A percentile compares a stretch with the other conserved stretches of the same genome.
phyloP scores from a whole-genome alignment of 1,284 basidiomycete species.

The Trametes versicolor region DNA sequence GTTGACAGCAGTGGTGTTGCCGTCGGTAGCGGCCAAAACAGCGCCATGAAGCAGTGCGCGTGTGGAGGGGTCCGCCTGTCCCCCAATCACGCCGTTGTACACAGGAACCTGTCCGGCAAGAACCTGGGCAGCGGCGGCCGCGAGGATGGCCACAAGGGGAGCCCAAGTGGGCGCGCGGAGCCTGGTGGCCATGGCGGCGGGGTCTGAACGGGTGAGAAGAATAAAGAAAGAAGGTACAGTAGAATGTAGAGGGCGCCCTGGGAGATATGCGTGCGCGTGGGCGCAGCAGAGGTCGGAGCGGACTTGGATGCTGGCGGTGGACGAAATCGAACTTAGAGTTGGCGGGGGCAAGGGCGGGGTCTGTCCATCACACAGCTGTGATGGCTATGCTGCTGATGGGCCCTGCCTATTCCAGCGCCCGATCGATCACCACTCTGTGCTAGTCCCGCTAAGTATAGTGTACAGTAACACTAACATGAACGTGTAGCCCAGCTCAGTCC shows the following conservation, averaged over 20 bases:
- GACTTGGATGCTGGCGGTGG: neutral
- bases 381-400: constrained; percentile 30
- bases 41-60: constrained; percentile 17
- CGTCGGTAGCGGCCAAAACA: constrained; percentile 27
- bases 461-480: neutral
- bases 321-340: constrained; percentile 23
- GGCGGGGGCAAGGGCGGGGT: neutral
- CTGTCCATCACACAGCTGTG: constrained; percentile 19
- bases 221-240: constrained; percentile 6
- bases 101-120: constrained; percentile 52
- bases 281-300: constrained; percentile 1
- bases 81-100: constrained; percentile 57
- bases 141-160: constrained; percentile 20
- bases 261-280: neutral
- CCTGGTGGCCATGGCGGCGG: constrained; percentile 15
- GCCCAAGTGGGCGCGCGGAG: constrained; percentile 4
- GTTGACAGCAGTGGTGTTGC: constrained; percentile 8
- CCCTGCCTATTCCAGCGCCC: constrained; percentile 15
- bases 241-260: constrained; percentile 4
- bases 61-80: constrained; percentile 40
- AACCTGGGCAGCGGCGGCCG: constrained; percentile 26
- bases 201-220: constrained; percentile 1
- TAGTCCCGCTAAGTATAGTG: neutral
- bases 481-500: neutral
- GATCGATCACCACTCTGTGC: constrained; percentile 14